Base-by-base conservation (phyloP, 2,329 filamentous ascomycete genomes). In the Tolypocladium album region DNA sequence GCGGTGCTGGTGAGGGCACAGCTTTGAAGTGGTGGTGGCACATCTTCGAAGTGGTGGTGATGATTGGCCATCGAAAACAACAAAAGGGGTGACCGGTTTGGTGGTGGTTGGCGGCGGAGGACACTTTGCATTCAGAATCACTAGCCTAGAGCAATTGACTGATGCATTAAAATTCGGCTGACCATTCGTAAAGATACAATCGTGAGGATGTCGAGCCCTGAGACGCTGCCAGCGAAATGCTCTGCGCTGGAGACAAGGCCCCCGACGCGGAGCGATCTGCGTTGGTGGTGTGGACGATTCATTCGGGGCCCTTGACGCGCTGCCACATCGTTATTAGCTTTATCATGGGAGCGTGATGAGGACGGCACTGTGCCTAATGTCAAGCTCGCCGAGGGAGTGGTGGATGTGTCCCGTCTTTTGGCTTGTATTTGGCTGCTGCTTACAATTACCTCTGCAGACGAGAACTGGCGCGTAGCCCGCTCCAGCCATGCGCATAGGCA, bases 1-100 rank as follows among this genome's bases (percentile, higher is more conserved):
- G 34, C 59, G 42, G 56, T 56, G 56, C 55, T 34, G 43, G 58
- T 27, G 34, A 52, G 13, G 55, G 60, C 53, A 58, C 43, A 62
- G 64, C 60, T 52, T 53, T 70, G 73, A 72, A 71, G 70, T 68
- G 66, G 70, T 61, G 67, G 70, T 69, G 68, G 68, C 53, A 58
- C 43, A 62, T 64, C 60, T 52, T 53, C 71, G 73, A 72, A 71
- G 70, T 68, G 66, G 70, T 69, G 68, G 68, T 50, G 65, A 68
- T 61, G 59, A 64, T 61, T 68, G 11, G 22, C 4, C 36, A 38
- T 38, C 36, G 36, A 38, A 11, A 38, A 38, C 11, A 38, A 12
- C 36, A 38, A 38, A 38, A 38, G 36, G 36, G 36, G 36, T 38
- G 69, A 73, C 63, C 65, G 68, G 69, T 67, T 73, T 73, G 71